Evolutionary conservation across 1,139 yeast genomes (phyloP).

Genomic region (Blastobotrys aristatus): DNA sequence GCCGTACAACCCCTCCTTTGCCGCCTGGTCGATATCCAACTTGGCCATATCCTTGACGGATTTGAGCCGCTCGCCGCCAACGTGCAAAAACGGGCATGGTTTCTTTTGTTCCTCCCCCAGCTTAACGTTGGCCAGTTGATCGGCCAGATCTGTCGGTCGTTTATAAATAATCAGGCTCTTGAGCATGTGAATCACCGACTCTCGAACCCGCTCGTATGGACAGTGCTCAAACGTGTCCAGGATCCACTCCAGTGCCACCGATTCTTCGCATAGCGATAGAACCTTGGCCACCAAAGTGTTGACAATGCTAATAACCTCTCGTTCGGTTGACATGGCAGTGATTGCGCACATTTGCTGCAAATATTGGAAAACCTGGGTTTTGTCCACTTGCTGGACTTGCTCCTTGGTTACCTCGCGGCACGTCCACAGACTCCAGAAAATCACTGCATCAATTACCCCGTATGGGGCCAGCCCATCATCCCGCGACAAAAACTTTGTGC

Average conservation of each 20-base stretch:
- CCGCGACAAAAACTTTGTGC: conserved; percentile 20
- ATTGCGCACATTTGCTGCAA: conserved; percentile 44
- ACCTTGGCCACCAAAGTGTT: conserved; percentile 33
- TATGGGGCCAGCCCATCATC: conserved; percentile 33
- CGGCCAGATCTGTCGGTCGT: conserved; percentile 5
- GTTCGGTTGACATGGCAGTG: conserved; percentile 31
- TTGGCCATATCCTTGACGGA: conserved; percentile 42
- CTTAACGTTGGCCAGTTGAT: conserved; percentile 2
- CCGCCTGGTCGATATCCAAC: conserved; percentile 22
- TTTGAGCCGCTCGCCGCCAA: conserved; percentile 28
- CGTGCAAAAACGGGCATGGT: conserved; percentile 1
- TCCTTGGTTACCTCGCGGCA: conserved; percentile 33
- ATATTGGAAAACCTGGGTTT: conserved; percentile 36
- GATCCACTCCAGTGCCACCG: conserved; percentile 54
- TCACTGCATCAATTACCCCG: conserved; percentile 39
- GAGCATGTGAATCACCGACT: conserved; percentile 58
- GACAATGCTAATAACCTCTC: conserved; percentile 28
- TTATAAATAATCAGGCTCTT: conserved; percentile 45
- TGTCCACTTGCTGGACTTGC: conserved; percentile 27
- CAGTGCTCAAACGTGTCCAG: conserved; percentile 62
- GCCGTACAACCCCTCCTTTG: conserved; percentile 19
- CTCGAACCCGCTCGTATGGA: conserved; percentile 58
- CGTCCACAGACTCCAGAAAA: conserved; percentile 43
- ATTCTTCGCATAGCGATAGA: conserved; percentile 53
- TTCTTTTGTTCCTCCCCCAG: conserved; percentile 18